phyloP scores from a whole-genome alignment of 2,329 filamentous ascomycete genomes.

The Ophiostoma sp. region DNA sequence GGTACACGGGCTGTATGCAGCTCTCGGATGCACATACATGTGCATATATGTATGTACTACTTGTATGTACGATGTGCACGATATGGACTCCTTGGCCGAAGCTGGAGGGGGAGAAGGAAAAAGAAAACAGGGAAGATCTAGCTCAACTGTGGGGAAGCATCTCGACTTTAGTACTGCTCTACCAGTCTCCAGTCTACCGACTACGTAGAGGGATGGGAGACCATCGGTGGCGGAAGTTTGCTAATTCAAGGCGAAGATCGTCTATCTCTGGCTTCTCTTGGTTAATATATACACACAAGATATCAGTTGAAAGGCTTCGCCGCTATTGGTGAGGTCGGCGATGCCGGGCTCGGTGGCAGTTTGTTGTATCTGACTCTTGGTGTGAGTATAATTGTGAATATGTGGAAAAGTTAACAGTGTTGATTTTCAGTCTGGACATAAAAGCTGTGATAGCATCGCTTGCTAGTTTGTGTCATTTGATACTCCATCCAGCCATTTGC shows the following conservation, averaged over 20 bases:
- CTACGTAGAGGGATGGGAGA: neutral
- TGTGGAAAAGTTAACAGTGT: no score
- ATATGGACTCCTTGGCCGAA: neutral
- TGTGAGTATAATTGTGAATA: no score
- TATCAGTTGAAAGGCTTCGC: neutral
- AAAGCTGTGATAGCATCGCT: no score
- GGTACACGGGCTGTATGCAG: slow-evolving; percentile 1
- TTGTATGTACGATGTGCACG: neutral
- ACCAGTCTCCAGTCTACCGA: neutral
- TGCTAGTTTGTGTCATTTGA: no score
- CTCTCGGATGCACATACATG: slow-evolving; percentile 2
- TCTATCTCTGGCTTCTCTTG: neutral
- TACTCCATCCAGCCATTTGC: no score
- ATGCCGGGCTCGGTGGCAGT: neutral
- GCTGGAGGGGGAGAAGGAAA: neutral
- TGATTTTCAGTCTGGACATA: no score
- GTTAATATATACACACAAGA: neutral
- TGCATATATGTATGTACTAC: slow-evolving; percentile 6
- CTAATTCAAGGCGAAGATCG: neutral
- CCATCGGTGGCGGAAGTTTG: neutral
- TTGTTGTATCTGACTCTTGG: neutral
- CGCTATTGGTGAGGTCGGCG: neutral
- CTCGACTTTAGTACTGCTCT: neutral
- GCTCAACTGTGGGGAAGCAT: neutral
- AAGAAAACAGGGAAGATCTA: neutral